Conservation (phyloP, 1,284 basidiomycete genomes). For the Ganoderma meredithae region DNA sequence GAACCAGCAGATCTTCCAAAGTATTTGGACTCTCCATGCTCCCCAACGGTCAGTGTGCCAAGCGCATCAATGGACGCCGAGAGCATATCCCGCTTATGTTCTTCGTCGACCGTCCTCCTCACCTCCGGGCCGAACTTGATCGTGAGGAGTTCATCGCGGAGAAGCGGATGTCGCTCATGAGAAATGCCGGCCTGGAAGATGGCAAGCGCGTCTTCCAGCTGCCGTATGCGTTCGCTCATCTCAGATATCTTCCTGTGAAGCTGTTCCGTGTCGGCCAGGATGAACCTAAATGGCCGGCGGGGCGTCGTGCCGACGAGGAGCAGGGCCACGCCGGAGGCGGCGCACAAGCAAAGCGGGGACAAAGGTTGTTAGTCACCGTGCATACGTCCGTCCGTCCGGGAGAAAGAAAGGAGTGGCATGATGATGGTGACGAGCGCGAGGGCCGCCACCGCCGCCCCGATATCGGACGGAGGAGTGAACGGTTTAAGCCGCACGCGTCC, state of each 20-base stretch:
- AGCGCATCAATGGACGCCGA: slow-evolving; percentile 45
- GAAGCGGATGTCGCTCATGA: slow-evolving; percentile 65
- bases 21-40: slow-evolving; percentile 70
- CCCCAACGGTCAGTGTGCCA: slow-evolving; percentile 69
- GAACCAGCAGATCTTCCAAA: slow-evolving; percentile 74
- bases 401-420: not conserved
- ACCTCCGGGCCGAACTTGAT: slow-evolving; percentile 61
- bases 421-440: not conserved
- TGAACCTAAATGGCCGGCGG: slow-evolving; percentile 57
- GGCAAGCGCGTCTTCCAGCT: slow-evolving; percentile 77
- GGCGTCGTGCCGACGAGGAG: not conserved
- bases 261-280: slow-evolving; percentile 80
- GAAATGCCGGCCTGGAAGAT: slow-evolving; percentile 59
- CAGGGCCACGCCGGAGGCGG: not conserved
- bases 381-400: not conserved
- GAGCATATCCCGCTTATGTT: slow-evolving; percentile 38
- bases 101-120: slow-evolving; percentile 42
- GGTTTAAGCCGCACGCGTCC: slow-evolving; percentile 2
- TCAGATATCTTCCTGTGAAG: slow-evolving; percentile 74
- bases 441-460: not conserved
- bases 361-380: slow-evolving; percentile 1
- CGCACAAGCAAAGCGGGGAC: not conserved
- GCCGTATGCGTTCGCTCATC: slow-evolving; percentile 79
- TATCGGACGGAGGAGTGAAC: not conserved
- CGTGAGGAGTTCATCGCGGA: slow-evolving; percentile 67